phyloP scores from a whole-genome alignment of 345 rosid species.

The Sapria himalayana region DNA sequence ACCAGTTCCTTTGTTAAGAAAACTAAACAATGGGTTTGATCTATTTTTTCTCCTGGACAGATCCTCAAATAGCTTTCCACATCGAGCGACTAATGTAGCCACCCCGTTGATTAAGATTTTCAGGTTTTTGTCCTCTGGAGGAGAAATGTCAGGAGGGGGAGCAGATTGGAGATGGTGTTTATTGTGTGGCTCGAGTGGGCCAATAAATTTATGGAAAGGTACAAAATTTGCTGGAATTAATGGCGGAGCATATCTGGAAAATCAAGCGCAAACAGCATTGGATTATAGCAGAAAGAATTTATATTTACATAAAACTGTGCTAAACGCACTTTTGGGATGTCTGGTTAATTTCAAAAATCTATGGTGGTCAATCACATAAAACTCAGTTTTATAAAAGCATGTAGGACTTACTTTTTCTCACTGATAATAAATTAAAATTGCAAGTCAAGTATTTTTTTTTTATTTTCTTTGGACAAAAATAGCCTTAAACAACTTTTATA shows the following conservation, averaged over 20 bases:
- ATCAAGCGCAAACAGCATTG: slow-evolving; percentile 11
- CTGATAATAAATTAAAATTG: no score
- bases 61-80: slow-evolving; percentile 87
- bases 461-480: no score
- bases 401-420: no score
- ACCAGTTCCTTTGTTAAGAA: slow-evolving; percentile 74
- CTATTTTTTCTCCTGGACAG: slow-evolving; percentile 85
- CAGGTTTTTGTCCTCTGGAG: slow-evolving; percentile 53
- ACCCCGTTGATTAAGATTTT: slow-evolving; percentile 75
- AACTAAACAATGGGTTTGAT: slow-evolving; percentile 65
- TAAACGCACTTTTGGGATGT: no score
- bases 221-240: slow-evolving; percentile 57
- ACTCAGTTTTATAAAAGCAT: no score
- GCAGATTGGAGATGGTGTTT: slow-evolving; percentile 26
- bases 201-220: slow-evolving; percentile 50
- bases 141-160: slow-evolving; percentile 51
- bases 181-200: slow-evolving; percentile 28
- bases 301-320: no score
- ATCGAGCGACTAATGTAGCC: slow-evolving; percentile 83
- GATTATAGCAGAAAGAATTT: no score
- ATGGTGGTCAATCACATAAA: no score
- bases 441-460: no score
- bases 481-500: no score
- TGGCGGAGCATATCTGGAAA: slow-evolving; percentile 66
- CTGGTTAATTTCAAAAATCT: no score